Evolutionary conservation across 345 rosid species (phyloP).

Genomic region (Erysimum cheiranthoides): DNA sequence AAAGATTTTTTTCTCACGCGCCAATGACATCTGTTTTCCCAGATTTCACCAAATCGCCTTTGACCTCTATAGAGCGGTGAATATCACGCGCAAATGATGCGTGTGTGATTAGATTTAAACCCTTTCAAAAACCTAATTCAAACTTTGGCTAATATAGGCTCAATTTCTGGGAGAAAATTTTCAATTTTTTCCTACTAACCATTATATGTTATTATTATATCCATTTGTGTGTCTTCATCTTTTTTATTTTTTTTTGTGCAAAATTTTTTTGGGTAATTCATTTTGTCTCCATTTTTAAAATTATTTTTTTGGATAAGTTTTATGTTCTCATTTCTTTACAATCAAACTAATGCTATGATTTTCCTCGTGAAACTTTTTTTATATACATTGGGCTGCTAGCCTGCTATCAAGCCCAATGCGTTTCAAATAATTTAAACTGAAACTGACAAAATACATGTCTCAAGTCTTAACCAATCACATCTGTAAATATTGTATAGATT

Average conservation of each 20-base stretch:
- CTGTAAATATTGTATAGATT: neutral
- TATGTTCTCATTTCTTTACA: no score
- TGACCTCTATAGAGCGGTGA: neutral
- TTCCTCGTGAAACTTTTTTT: no score
- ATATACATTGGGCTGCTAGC: neutral
- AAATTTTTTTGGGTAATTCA: no score
- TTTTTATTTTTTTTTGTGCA: no score
- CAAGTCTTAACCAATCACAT: neutral
- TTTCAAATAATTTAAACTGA: neutral
- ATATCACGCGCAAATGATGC: constrained; percentile 7
- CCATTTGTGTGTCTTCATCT: no score
- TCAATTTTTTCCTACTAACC: no score
- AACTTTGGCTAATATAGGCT: constrained; percentile 8
- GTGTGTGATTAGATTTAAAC: constrained; percentile 1
- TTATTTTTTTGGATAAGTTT: no score
- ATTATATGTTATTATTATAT: no score
- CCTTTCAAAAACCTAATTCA: neutral
- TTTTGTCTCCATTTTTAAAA: no score
- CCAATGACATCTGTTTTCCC: neutral
- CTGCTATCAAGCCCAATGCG: constrained; percentile 11
- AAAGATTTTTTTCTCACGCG: constrained; percentile 26
- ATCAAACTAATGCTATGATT: no score
- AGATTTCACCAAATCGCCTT: neutral
- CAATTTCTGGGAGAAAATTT: neutral
- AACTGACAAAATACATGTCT: neutral